These are phyloP conservation scores for Scleromitrula shiraiana DNA, from an alignment of 2,329 filamentous ascomycete species.

Conservation along the genomic window DNA sequence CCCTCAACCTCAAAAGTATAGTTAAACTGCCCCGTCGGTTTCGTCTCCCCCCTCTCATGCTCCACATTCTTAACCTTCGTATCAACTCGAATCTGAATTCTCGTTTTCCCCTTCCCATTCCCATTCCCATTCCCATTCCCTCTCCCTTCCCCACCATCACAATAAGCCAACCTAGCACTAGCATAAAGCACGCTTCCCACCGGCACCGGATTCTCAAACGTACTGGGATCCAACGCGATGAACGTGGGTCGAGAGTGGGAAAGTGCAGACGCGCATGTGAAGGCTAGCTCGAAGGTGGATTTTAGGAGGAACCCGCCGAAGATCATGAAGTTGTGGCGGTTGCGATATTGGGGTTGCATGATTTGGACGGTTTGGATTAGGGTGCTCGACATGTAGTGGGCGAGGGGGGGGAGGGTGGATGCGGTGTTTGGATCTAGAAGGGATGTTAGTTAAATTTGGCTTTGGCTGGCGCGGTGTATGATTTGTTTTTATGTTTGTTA, in stretches of 20 bases:
- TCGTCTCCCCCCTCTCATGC: slow-evolving; percentile 48
- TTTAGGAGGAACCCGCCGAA: slow-evolving; percentile 66
- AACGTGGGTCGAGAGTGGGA: slow-evolving; percentile 60
- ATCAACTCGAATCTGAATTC: slow-evolving; percentile 60
- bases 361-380: slow-evolving; percentile 58
- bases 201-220: slow-evolving; percentile 64
- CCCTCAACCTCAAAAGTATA: slow-evolving; percentile 62
- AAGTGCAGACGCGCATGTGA: slow-evolving; percentile 62
- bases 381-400: slow-evolving; percentile 54
- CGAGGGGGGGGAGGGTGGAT: slow-evolving; percentile 46
- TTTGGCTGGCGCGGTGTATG: not conserved
- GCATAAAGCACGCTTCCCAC: slow-evolving; percentile 65
- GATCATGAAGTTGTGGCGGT: slow-evolving; percentile 66
- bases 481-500: too few relatives aligned
- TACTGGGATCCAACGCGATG: slow-evolving; percentile 60
- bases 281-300: slow-evolving; percentile 64
- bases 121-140: slow-evolving; percentile 18
- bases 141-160: slow-evolving; percentile 38
- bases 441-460: not conserved
- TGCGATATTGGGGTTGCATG: slow-evolving; percentile 65
- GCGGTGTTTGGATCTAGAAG: slow-evolving; percentile 43
- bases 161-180: slow-evolving; percentile 59
- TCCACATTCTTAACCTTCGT: slow-evolving; percentile 62
- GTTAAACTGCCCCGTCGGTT: slow-evolving; percentile 64
- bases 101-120: slow-evolving; percentile 40